A percentile compares a stretch with the other conserved stretches of the same genome.
These are phyloP conservation scores for Colletotrichum falcatum DNA, from an alignment of 2,329 filamentous ascomycete genomes.

Conservation along the genomic window DNA sequence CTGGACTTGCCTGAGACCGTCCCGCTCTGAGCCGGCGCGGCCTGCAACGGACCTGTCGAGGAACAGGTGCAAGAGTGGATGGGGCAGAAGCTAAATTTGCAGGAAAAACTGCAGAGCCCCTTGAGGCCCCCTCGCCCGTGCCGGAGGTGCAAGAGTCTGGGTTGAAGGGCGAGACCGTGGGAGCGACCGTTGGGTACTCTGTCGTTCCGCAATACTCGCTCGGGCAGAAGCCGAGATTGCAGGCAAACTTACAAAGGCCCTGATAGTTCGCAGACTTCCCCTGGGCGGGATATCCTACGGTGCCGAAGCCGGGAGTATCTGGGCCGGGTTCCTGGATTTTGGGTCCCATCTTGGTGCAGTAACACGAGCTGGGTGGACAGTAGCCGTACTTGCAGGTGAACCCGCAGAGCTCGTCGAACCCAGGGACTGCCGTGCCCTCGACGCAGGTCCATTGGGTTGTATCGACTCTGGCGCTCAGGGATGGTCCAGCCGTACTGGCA, in stretches of 20 bases:
- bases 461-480: slow-evolving; percentile 19
- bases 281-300: too few species aligned
- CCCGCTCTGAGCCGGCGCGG: too few species aligned
- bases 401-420: slow-evolving; percentile 51
- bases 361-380: slow-evolving; percentile 43
- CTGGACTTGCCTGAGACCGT: background rate
- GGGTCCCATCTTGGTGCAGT: slow-evolving; percentile 35
- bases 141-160: background rate
- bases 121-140: too few species aligned
- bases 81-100: background rate
- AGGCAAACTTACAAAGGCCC: slow-evolving; percentile 4
- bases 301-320: background rate
- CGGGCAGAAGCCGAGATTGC: slow-evolving; percentile 14
- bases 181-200: background rate
- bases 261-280: background rate
- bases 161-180: background rate
- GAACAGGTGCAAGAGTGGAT: background rate
- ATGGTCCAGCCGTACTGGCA: too few species aligned
- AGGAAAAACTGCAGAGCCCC: background rate
- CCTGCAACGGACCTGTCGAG: background rate
- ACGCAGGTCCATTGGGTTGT: too few species aligned
- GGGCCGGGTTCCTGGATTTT: background rate
- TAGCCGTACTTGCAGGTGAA: slow-evolving; percentile 49
- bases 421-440: slow-evolving; percentile 40
- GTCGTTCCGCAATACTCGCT: background rate